Evolutionary conservation across 1,139 yeast genomes (phyloP).

Genomic region (Lodderomyces elongisporus): DNA sequence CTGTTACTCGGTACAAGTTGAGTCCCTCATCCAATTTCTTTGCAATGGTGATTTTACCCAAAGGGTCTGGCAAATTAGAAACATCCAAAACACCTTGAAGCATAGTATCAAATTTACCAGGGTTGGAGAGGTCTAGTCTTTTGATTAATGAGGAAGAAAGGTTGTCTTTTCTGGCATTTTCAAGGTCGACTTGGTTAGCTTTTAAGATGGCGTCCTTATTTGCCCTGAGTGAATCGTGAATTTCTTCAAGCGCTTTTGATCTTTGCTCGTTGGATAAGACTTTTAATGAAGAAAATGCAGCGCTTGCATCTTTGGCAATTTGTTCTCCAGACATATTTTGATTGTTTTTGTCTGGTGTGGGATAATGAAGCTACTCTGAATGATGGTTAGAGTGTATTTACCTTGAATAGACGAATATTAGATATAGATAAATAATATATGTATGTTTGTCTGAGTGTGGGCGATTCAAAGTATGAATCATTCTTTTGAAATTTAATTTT

Average conservation of each 20-base stretch:
- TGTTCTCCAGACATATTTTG: slow-evolving; percentile 44
- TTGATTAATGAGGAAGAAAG: slow-evolving; percentile 69
- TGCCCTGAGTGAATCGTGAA: slow-evolving; percentile 61
- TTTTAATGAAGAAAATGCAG: slow-evolving; percentile 75
- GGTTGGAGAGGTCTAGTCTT: slow-evolving; percentile 73
- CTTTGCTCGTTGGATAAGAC: slow-evolving; percentile 71
- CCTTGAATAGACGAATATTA: no score
- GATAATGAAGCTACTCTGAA: no score
- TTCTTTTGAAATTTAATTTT: no score
- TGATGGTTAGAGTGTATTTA: no score
- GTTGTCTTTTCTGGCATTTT: slow-evolving; percentile 54
- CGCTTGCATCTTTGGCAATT: slow-evolving; percentile 74
- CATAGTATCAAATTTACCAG: slow-evolving; percentile 90
- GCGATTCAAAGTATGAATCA: no score
- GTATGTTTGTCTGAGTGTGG: no score
- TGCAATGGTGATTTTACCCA: slow-evolving; percentile 79
- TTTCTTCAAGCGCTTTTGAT: slow-evolving; percentile 63
- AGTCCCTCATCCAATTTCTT: slow-evolving; percentile 83
- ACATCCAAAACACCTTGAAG: slow-evolving; percentile 92
- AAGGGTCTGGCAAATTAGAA: slow-evolving; percentile 81
- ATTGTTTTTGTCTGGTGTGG: no score
- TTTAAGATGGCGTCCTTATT: slow-evolving; percentile 57
- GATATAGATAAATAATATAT: no score
- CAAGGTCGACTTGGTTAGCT: slow-evolving; percentile 75
- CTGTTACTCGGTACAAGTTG: slow-evolving; percentile 73